These are phyloP conservation scores for Aegilops longissima DNA, from an alignment of 176 grass and related monocot genomes.

Conservation along the genomic window DNA sequence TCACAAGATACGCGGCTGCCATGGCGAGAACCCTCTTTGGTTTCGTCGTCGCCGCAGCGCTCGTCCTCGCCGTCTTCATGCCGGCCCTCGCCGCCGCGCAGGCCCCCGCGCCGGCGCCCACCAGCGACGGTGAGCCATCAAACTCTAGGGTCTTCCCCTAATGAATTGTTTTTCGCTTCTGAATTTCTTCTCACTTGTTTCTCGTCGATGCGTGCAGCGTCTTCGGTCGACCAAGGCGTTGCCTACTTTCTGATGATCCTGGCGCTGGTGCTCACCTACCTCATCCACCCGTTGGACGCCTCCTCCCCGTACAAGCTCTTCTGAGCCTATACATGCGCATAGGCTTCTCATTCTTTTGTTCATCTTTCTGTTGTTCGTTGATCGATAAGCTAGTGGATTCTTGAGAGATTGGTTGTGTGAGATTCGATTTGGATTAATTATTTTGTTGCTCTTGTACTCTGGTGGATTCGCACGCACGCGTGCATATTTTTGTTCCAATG, in stretches of 20 bases:
- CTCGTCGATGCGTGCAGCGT: slow-evolving; percentile 18
- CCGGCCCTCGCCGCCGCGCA: slow-evolving; percentile 26
- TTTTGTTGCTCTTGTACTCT: neutral
- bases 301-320: slow-evolving; percentile 57
- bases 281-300: slow-evolving; percentile 69
- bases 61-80: slow-evolving; percentile 27
- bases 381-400: slow-evolving; percentile 27
- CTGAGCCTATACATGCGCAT: neutral
- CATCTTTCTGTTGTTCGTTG: neutral
- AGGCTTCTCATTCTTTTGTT: neutral
- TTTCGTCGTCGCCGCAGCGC: slow-evolving; percentile 11
- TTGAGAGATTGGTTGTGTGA: slow-evolving; percentile 1
- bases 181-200: neutral
- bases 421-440: slow-evolving; percentile 2
- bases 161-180: neutral
- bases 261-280: slow-evolving; percentile 70
- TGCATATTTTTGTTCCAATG: neutral
- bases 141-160: too few species aligned
- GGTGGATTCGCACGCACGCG: neutral
- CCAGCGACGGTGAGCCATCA: slow-evolving; percentile 51
- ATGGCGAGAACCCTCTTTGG: slow-evolving; percentile 35
- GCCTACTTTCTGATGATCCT: slow-evolving; percentile 60
- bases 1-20: neutral
- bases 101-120: slow-evolving; percentile 57
- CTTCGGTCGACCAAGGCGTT: slow-evolving; percentile 50